Evolutionary conservation across 176 grass and related monocot species (phyloP).

Genomic region (Coix lacrymajobi): DNA sequence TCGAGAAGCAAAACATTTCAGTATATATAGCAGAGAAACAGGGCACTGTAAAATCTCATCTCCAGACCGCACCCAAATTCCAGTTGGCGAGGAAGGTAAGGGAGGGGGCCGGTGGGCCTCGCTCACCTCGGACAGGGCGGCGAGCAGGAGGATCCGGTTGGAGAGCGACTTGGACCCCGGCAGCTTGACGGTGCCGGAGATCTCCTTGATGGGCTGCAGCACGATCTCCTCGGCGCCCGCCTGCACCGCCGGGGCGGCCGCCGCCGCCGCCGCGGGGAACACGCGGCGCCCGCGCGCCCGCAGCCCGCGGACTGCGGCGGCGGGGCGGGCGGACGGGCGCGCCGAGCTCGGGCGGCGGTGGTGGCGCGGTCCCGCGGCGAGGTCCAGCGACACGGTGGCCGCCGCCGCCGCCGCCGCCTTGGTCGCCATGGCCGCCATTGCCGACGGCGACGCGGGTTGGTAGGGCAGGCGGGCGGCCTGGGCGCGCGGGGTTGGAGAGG

Average conservation of each 20-base stretch:
- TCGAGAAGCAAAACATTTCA: neutral
- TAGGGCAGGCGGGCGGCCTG: neutral
- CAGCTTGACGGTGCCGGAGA: constrained; percentile 81
- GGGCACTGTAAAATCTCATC: neutral
- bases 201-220: constrained; percentile 91
- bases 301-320: neutral
- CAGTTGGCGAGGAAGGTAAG: neutral
- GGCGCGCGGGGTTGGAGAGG: neutral
- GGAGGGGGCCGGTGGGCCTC: rapidly evolving
- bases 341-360: neutral
- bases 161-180: constrained; percentile 97
- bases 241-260: constrained; percentile 39
- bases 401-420: constrained; percentile 20
- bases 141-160: constrained; percentile 95
- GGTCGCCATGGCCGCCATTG: constrained; percentile 27
- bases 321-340: constrained; percentile 1
- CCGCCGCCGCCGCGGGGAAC: constrained; percentile 23
- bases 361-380: neutral
- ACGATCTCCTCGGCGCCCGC: constrained; percentile 69
- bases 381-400: constrained; percentile 23
- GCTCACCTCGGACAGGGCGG: constrained; percentile 81
- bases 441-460: neutral
- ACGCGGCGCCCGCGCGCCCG: neutral
- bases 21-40: neutral
- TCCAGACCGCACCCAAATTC: neutral